phyloP scores from a whole-genome alignment of 306 rosid species.

The Casuarina cunninghamiana region DNA sequence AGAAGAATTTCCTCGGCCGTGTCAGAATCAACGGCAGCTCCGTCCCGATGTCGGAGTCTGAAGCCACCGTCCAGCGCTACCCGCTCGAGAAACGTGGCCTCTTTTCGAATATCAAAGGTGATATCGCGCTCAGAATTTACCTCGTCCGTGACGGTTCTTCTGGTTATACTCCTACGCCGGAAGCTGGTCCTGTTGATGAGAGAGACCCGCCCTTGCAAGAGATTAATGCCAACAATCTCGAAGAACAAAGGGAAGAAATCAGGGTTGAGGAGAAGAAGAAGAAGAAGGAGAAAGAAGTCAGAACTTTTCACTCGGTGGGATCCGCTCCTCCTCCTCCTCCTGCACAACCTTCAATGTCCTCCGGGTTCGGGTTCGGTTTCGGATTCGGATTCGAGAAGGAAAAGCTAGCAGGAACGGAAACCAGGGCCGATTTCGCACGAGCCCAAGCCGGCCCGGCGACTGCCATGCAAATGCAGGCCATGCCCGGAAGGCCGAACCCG shows the following conservation, averaged over 20 bases:
- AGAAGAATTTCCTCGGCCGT: constrained; percentile 68
- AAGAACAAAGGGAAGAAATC: constrained; percentile 34
- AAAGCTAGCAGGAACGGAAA: constrained; percentile 21
- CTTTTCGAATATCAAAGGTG: constrained; percentile 70
- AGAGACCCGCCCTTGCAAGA: constrained; percentile 58
- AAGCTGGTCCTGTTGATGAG: constrained; percentile 10
- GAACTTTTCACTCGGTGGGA: constrained; percentile 80
- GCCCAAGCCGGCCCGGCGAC: constrained; percentile 67
- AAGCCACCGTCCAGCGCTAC: constrained; percentile 56
- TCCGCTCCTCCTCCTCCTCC: constrained; percentile 31
- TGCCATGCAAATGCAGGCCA: constrained; percentile 63
- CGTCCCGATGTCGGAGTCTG: constrained; percentile 61
- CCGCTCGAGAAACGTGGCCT: constrained; percentile 81
- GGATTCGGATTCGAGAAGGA: constrained; percentile 17
- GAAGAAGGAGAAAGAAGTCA: constrained; percentile 67
- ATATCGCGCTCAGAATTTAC: constrained; percentile 65
- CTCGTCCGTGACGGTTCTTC: constrained; percentile 35
- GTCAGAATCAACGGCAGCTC: constrained; percentile 66
- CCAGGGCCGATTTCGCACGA: constrained; percentile 63
- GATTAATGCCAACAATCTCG: constrained; percentile 49
- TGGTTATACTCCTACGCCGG: constrained; percentile 9
- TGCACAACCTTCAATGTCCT: constrained; percentile 25
- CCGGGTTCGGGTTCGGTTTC: constrained; percentile 3
- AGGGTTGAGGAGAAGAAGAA: constrained; percentile 39
- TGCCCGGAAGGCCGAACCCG: constrained; percentile 53